These are phyloP conservation scores for Orychophragmus violaceus DNA, from an alignment of 345 rosid genomes.

Conservation along the genomic window DNA sequence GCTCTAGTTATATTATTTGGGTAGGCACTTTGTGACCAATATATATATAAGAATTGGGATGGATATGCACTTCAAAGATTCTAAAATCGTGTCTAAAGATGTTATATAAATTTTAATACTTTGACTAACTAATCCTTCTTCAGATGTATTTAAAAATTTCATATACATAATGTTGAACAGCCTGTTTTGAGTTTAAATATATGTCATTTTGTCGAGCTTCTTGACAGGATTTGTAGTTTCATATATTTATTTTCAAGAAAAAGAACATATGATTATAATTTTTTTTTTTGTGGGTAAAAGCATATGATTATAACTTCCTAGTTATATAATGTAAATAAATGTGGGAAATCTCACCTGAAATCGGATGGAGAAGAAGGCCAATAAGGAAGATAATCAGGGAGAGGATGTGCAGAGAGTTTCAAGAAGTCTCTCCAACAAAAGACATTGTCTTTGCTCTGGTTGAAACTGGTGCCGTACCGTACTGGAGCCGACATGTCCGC, in stretches of 20 bases:
- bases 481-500: conserved; percentile 62
- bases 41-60: background rate
- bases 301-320: background rate
- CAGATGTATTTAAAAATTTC: background rate
- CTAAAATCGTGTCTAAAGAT: background rate
- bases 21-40: background rate
- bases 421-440: conserved; percentile 93
- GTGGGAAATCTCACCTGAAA: conserved; percentile 42
- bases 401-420: conserved; percentile 64
- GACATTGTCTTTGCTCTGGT: conserved; percentile 74
- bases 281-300: no score
- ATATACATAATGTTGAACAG: background rate
- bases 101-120: background rate
- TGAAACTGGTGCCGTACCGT: conserved; percentile 87
- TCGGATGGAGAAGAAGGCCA: conserved; percentile 93
- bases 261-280: background rate
- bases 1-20: background rate
- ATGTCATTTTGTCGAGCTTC: background rate
- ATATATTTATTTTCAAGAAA: background rate
- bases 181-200: background rate
- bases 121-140: background rate
- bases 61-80: background rate
- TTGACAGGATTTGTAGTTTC: background rate
- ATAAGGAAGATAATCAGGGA: conserved; percentile 45
- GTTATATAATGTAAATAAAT: background rate